Evolutionary conservation across 78 protist genomes (phyloP).

Genomic region (slime mould (Dictyostelium discoideum)): dicty_2.7 NC_007088.5:3027001-3027500

Average conservation of each 20-base stretch:
- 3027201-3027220: constrained; percentile 75
- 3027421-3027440: constrained; percentile 76
- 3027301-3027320: background rate
- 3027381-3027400: constrained; percentile 81
- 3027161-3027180: constrained; percentile 9
- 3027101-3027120: too few relatives aligned
- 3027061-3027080: too few relatives aligned
- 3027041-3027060: background rate
- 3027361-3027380: constrained; percentile 78
- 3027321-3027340: background rate
- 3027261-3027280: background rate
- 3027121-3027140: background rate
- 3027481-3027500: constrained; percentile 98
- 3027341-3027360: constrained; percentile 19
- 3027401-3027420: constrained; percentile 86
- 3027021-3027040: background rate
- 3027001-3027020: background rate
- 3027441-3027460: constrained; percentile 95
- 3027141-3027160: background rate
- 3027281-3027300: too few relatives aligned
- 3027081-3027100: background rate
- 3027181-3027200: constrained; percentile 62
- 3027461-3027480: constrained; percentile 98
- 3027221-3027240: constrained; percentile 70
- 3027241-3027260: constrained; percentile 12